A percentile compares a stretch with the other conserved stretches of the same genome.
Conservation (phyloP, 2,329 filamentous ascomycete genomes). For the Cytospora paraplurivora region DNA sequence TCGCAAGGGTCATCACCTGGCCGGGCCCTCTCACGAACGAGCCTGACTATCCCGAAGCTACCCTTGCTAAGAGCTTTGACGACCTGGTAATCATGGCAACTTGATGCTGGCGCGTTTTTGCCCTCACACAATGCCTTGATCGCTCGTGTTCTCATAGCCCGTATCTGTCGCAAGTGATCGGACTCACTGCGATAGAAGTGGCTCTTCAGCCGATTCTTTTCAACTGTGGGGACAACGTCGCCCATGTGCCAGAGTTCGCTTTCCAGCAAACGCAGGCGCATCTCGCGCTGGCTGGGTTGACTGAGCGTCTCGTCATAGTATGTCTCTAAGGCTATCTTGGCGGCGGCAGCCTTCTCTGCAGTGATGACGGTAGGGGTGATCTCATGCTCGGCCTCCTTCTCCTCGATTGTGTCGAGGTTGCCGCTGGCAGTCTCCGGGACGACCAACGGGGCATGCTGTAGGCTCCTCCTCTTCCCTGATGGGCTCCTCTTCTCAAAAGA, state of each 20-base stretch:
- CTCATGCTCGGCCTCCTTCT: slow-evolving; percentile 35
- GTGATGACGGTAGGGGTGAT: slow-evolving; percentile 52
- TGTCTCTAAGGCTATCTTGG: slow-evolving; percentile 85
- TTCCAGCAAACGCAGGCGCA: slow-evolving; percentile 66
- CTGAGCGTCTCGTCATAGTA: slow-evolving; percentile 74
- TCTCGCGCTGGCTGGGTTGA: slow-evolving; percentile 57
- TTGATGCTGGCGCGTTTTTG: slow-evolving; percentile 10
- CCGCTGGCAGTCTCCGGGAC: slow-evolving; percentile 33
- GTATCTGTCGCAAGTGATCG: slow-evolving; percentile 71
- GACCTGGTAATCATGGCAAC: slow-evolving; percentile 69
- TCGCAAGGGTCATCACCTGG: slow-evolving; percentile 34
- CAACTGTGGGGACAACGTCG: slow-evolving; percentile 54
- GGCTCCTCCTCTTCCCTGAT: slow-evolving; percentile 32
- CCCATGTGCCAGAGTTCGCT: slow-evolving; percentile 57
- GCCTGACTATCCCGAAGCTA: slow-evolving; percentile 87
- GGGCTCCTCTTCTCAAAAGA: slow-evolving; percentile 36
- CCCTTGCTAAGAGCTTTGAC: slow-evolving; percentile 86
- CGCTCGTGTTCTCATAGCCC: slow-evolving; percentile 68
- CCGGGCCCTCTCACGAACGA: slow-evolving; percentile 70
- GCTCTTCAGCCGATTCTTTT: slow-evolving; percentile 55
- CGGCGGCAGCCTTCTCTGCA: slow-evolving; percentile 75
- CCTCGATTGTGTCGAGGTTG: slow-evolving; percentile 39
- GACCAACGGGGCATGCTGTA: slow-evolving; percentile 17
- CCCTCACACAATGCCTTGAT: slow-evolving; percentile 32
- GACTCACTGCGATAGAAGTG: slow-evolving; percentile 70